phyloP scores from a whole-genome alignment of 2,329 filamentous ascomycete genomes.

The Amauroascus niger region DNA sequence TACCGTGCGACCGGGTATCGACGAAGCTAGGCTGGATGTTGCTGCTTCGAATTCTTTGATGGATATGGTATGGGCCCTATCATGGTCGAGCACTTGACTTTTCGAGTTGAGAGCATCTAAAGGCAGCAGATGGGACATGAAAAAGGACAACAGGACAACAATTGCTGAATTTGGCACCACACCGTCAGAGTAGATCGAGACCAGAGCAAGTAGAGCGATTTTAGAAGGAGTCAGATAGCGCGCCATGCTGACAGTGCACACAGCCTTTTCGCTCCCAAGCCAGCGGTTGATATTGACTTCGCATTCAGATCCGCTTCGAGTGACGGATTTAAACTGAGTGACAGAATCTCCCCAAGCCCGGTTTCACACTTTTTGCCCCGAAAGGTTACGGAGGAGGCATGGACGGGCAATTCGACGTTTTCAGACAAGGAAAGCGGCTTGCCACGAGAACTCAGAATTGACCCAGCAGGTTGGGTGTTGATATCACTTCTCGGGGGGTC shows the following conservation, averaged over 20 bases:
- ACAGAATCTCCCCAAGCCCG: neutral
- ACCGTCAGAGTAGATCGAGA: constrained; percentile 70
- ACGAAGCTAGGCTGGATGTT: constrained; percentile 39
- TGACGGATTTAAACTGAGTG: neutral
- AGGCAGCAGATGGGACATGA: constrained; percentile 58
- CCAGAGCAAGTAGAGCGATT: constrained; percentile 68
- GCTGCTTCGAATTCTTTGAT: constrained; percentile 42
- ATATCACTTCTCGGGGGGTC: neutral
- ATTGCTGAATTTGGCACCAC: constrained; percentile 59
- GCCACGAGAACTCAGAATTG: constrained; percentile 7
- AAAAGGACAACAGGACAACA: constrained; percentile 66
- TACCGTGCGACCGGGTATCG: constrained; percentile 64
- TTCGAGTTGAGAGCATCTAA: constrained; percentile 17
- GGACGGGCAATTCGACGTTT: neutral
- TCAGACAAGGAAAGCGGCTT: constrained; percentile 1
- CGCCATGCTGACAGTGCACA: constrained; percentile 49
- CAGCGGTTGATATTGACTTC: neutral
- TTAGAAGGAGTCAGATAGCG: constrained; percentile 84
- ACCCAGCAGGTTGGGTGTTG: neutral
- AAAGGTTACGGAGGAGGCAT: neutral
- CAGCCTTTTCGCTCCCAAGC: neutral
- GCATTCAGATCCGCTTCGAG: neutral
- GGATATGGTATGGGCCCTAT: constrained; percentile 28
- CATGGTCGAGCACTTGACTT: constrained; percentile 13
- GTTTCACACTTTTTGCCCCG: neutral